Conservation (phyloP, 495 filamentous ascomycete genomes). For the Amniculicola lignicola region DNA sequence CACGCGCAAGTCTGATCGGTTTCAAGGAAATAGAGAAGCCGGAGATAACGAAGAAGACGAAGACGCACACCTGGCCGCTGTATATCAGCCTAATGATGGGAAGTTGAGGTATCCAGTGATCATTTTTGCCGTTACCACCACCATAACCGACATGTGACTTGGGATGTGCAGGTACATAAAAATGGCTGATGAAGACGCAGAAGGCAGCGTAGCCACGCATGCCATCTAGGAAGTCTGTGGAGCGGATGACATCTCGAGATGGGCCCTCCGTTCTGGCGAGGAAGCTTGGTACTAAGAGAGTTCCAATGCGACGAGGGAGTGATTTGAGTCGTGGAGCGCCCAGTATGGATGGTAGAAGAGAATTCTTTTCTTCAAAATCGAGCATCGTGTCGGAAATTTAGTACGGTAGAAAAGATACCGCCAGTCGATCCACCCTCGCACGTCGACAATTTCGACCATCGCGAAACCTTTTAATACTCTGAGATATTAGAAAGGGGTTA, state of each 20-base stretch:
- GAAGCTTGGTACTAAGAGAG: background rate
- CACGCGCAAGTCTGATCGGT: background rate
- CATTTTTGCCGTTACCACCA: background rate
- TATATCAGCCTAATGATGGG: slow-evolving; percentile 3
- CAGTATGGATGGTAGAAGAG: too few relatives aligned
- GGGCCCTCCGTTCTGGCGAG: background rate
- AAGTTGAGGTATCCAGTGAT: slow-evolving; percentile 9
- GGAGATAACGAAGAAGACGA: slow-evolving; percentile 15
- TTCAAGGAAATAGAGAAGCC: slow-evolving; percentile 11
- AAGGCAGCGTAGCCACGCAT: slow-evolving; percentile 16
- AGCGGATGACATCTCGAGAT: background rate
- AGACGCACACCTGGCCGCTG: slow-evolving; percentile 5
- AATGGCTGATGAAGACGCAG: slow-evolving; percentile 3
- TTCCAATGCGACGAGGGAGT: background rate
- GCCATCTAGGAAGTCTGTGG: slow-evolving; percentile 15
- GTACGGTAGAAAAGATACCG: too few relatives aligned
- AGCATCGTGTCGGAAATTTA: too few relatives aligned
- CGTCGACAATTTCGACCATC: too few relatives aligned
- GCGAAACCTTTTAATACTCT: too few relatives aligned
- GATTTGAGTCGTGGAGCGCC: background rate
- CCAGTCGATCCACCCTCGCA: too few relatives aligned
- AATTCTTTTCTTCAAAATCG: too few relatives aligned
- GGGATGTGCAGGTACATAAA: slow-evolving; percentile 9
- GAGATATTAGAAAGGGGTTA: too few relatives aligned
- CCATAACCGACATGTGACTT: slow-evolving; percentile 4